These are phyloP conservation scores for Zygotorulaspora chibaensis DNA, from an alignment of 805 yeast genomes.

Conservation along the genomic window DNA sequence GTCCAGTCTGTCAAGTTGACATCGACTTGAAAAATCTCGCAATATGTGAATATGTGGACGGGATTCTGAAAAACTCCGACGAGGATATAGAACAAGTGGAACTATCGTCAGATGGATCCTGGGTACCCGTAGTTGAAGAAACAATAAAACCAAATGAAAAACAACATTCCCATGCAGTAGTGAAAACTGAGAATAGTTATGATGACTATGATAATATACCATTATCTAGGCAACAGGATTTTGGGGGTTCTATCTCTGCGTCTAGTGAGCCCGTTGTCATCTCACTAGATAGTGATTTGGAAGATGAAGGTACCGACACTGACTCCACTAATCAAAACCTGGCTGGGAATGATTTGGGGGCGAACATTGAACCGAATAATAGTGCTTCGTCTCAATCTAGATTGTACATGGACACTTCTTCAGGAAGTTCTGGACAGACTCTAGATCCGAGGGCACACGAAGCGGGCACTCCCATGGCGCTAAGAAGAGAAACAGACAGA, in stretches of 20 bases:
- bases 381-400: constrained; percentile 2
- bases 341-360: neutral
- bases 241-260: constrained; percentile 3
- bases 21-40: constrained; percentile 56
- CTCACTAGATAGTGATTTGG: constrained; percentile 48
- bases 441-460: constrained; percentile 22
- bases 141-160: constrained; percentile 7
- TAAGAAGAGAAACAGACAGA: constrained; percentile 1
- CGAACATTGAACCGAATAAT: neutral
- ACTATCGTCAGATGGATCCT: constrained; percentile 66
- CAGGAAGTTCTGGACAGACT: constrained; percentile 8
- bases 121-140: constrained; percentile 47
- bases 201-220: constrained; percentile 16
- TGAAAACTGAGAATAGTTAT: constrained; percentile 19
- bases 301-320: constrained; percentile 34
- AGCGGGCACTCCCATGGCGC: constrained; percentile 8
- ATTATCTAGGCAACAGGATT: constrained; percentile 8
- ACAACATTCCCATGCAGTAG: constrained; percentile 10
- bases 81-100: constrained; percentile 62
- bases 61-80: constrained; percentile 51
- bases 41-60: constrained; percentile 67
- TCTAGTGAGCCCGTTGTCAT: constrained; percentile 40
- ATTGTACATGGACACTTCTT: constrained; percentile 6
- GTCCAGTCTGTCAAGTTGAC: constrained; percentile 70
- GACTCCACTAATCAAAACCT: neutral